phyloP scores from a whole-genome alignment of 306 rosid genomes.

The Rosa multiflora region DNA sequence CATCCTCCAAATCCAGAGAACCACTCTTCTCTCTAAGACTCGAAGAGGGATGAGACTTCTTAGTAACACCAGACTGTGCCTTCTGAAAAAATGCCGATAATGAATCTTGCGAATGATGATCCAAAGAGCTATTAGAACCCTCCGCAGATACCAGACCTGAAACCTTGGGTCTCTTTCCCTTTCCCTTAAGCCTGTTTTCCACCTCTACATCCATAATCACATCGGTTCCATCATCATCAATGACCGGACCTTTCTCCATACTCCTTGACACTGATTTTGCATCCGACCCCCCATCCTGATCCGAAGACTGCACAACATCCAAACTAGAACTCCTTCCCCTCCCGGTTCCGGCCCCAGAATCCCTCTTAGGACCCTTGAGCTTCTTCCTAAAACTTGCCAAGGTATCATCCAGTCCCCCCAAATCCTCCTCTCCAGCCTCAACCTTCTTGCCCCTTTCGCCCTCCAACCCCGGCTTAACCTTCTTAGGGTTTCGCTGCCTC shows the following conservation, averaged over 20 bases:
- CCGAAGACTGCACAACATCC: conserved; percentile 37
- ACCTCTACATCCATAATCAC: conserved; percentile 24
- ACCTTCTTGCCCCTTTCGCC: conserved; percentile 41
- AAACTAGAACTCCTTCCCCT: conserved; percentile 40
- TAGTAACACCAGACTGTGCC: conserved; percentile 47
- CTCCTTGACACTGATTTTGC: conserved; percentile 18
- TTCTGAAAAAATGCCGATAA: conserved; percentile 48
- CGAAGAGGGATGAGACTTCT: conserved; percentile 38
- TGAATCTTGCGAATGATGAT: conserved; percentile 49
- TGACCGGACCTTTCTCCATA: conserved; percentile 17
- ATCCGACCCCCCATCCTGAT: conserved; percentile 31
- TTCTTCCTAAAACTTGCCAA: conserved; percentile 91
- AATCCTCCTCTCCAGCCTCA: conserved; percentile 48
- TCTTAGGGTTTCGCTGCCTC: conserved; percentile 55
- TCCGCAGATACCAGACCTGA: conserved; percentile 36
- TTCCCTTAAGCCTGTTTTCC: conserved; percentile 30
- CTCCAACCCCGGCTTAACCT: conserved; percentile 38
- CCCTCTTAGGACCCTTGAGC: conserved; percentile 86
- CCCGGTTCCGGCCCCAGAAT: conserved; percentile 47
- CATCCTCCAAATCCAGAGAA: conserved; percentile 39
- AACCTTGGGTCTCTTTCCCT: conserved; percentile 31
- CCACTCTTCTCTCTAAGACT: conserved; percentile 41
- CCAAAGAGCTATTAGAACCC: conserved; percentile 38
- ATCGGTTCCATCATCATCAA: conserved; percentile 29
- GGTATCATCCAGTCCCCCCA: conserved; percentile 84